A percentile compares a stretch with the other conserved stretches of the same genome.
These are phyloP conservation scores for Penicillium sp. DNA, from an alignment of 2,329 filamentous ascomycete species.

Conservation along the genomic window DNA sequence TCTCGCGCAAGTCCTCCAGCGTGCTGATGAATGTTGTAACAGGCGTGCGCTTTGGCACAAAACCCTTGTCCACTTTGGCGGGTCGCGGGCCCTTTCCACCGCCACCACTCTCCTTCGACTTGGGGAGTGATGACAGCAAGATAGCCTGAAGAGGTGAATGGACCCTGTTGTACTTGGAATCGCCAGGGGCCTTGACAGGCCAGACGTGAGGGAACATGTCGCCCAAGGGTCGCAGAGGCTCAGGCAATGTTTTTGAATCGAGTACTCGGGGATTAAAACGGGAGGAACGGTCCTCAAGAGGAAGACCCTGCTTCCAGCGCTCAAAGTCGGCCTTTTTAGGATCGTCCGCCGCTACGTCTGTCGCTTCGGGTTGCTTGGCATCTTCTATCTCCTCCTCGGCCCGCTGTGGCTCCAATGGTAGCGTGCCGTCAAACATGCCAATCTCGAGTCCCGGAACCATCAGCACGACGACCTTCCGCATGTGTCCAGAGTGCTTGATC, in stretches of 20 bases:
- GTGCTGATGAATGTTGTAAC: slow-evolving; percentile 77
- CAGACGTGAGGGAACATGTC: slow-evolving; percentile 86
- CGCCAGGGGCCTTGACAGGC: slow-evolving; percentile 85
- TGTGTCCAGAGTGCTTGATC: slow-evolving; percentile 56
- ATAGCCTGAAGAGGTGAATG: slow-evolving; percentile 87
- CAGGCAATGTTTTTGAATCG: slow-evolving; percentile 39
- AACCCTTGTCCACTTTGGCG: slow-evolving; percentile 64
- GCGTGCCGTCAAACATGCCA: slow-evolving; percentile 75
- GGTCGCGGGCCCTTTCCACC: slow-evolving; percentile 56
- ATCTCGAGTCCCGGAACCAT: slow-evolving; percentile 92
- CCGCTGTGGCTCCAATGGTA: slow-evolving; percentile 41
- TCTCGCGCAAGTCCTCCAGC: slow-evolving; percentile 73
- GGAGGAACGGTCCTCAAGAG: slow-evolving; percentile 33
- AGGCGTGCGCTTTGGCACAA: slow-evolving; percentile 74
- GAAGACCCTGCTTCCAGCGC: slow-evolving; percentile 43
- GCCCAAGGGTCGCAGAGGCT: slow-evolving; percentile 65
- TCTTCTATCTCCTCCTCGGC: slow-evolving; percentile 2
- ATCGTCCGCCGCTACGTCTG: slow-evolving; percentile 20
- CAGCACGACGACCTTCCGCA: slow-evolving; percentile 77
- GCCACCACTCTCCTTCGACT: slow-evolving; percentile 63
- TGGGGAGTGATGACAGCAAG: slow-evolving; percentile 72
- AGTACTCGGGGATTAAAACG: slow-evolving; percentile 39
- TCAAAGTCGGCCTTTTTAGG: slow-evolving; percentile 34
- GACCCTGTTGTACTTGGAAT: slow-evolving; percentile 76
- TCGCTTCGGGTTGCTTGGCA: slow-evolving; percentile 11